These are phyloP conservation scores for Cinnamomum chago DNA, from an alignment of 164 flowering plant genomes.

Conservation along the genomic window DNA sequence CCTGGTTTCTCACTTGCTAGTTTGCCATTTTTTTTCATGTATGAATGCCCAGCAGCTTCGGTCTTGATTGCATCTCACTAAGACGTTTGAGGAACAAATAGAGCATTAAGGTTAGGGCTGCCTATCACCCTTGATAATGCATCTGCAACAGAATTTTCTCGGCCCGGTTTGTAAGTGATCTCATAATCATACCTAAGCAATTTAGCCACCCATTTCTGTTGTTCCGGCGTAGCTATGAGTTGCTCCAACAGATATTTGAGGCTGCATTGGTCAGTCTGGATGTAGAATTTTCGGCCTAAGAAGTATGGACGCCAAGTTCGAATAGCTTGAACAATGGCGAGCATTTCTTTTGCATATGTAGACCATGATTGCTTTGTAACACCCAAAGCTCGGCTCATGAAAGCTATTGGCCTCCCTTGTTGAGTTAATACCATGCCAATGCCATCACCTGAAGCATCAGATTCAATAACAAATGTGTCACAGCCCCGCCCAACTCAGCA, in stretches of 20 bases:
- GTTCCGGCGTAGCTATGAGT: neutral
- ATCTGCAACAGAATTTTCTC: neutral
- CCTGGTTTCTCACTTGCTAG: no score
- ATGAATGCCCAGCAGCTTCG: no score
- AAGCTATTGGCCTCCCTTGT: no score
- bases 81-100: neutral
- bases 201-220: conserved; percentile 2
- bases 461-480: no score
- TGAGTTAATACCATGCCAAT: no score
- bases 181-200: conserved; percentile 7
- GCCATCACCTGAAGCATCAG: no score
- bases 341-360: neutral
- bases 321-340: neutral
- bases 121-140: neutral
- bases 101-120: neutral
- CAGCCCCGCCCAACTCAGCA: no score
- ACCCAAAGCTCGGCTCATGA: no score
- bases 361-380: neutral
- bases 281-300: neutral
- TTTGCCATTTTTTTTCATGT: no score
- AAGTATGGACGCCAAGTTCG: neutral
- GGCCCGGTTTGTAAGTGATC: neutral
- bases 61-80: neutral
- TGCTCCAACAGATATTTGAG: conserved; percentile 1
- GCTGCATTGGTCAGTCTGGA: neutral